A percentile compares a stretch with the other conserved stretches of the same genome.
Conservation (phyloP, 2,329 filamentous ascomycete species). For the Trichoderma asperellum region DNA sequence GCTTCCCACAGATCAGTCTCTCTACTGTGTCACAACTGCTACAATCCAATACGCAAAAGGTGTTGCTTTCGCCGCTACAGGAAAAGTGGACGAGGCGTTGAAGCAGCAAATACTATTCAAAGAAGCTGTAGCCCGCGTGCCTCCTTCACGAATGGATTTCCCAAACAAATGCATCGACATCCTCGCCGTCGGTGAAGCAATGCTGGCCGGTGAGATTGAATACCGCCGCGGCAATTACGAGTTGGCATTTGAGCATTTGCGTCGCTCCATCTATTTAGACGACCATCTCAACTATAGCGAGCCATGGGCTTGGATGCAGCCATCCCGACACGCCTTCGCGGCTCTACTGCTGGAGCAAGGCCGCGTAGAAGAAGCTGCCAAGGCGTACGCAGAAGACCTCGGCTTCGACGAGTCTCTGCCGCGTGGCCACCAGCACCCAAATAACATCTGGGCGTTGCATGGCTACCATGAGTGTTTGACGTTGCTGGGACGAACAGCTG, state of each 20-base stretch:
- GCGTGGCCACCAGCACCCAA: constrained; percentile 67
- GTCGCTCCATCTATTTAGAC: constrained; percentile 58
- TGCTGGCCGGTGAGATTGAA: constrained; percentile 73
- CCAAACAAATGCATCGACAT: constrained; percentile 47
- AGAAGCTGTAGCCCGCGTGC: not conserved
- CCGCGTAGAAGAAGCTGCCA: constrained; percentile 55
- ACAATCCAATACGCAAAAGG: constrained; percentile 70
- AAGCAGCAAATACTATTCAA: not conserved
- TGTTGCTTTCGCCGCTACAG: constrained; percentile 61
- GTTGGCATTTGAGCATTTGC: constrained; percentile 60
- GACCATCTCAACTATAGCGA: constrained; percentile 69
- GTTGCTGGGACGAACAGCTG: constrained; percentile 40
- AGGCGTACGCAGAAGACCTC: constrained; percentile 62
- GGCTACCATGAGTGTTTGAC: constrained; percentile 68
- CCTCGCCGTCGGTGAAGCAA: constrained; percentile 61
- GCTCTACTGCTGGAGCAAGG: constrained; percentile 69
- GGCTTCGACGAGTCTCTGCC: constrained; percentile 60
- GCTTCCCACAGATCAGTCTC: constrained; percentile 57
- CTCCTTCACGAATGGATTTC: not conserved
- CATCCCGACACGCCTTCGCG: constrained; percentile 68
- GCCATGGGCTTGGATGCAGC: constrained; percentile 78
- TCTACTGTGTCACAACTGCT: constrained; percentile 70
- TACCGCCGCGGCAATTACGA: constrained; percentile 65
- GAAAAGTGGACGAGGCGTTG: constrained; percentile 66
- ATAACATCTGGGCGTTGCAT: constrained; percentile 74